Percentiles rank a stretch among this genome's conserved stretches.
Conservation (phyloP, 2,329 filamentous ascomycete genomes). For the Corniculantispora saksenae region DNA sequence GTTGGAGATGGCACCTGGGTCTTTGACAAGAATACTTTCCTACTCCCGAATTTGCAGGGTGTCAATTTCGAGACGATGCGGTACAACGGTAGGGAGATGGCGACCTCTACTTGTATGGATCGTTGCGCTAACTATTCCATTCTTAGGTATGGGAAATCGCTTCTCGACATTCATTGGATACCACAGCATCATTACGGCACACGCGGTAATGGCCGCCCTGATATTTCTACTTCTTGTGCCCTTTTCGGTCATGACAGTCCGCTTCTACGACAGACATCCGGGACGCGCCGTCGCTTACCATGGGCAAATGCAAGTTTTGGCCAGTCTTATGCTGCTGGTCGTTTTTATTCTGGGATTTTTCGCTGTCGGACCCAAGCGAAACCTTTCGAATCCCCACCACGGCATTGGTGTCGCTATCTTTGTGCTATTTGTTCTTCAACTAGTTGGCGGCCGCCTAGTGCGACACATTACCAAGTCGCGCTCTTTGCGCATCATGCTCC, state of each 20-base stretch:
- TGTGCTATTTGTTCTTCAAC: constrained; percentile 69
- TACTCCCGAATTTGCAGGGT: constrained; percentile 75
- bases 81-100: constrained; percentile 69
- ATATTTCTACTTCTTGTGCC: constrained; percentile 76
- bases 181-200: constrained; percentile 67
- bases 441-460: constrained; percentile 68
- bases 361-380: constrained; percentile 72
- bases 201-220: constrained; percentile 71
- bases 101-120: not conserved
- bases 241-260: constrained; percentile 69
- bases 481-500: constrained; percentile 63
- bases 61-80: constrained; percentile 80
- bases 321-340: constrained; percentile 67
- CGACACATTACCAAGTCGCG: constrained; percentile 50
- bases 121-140: constrained; percentile 17
- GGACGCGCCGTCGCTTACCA: constrained; percentile 67
- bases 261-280: constrained; percentile 67
- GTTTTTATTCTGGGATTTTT: constrained; percentile 76
- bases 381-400: constrained; percentile 79
- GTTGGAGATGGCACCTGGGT: constrained; percentile 87
- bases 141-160: constrained; percentile 78
- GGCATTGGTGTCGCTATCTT: constrained; percentile 81
- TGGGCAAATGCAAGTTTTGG: constrained; percentile 72
- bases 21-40: constrained; percentile 72
- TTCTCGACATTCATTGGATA: constrained; percentile 71